Conservation (phyloP, 768 basidiomycete genomes). For the Boletellus ananas region DNA sequence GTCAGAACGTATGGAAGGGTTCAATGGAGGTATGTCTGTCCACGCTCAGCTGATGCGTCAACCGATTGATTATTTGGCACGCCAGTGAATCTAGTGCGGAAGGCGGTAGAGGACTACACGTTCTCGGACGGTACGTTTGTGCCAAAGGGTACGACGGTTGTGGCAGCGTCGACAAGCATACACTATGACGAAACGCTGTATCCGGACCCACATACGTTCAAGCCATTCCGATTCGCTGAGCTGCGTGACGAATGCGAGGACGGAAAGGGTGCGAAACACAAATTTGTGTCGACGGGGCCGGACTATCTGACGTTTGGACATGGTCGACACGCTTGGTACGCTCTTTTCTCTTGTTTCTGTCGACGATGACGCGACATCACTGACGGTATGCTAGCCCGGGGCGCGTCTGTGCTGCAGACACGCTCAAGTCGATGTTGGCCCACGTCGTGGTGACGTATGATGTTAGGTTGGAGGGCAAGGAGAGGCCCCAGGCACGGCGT, state of each 20-base stretch:
- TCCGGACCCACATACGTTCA: slow-evolving; percentile 36
- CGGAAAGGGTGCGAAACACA: slow-evolving; percentile 32
- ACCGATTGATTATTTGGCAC: not conserved
- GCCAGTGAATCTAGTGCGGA: slow-evolving; percentile 31
- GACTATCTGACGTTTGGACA: slow-evolving; percentile 39
- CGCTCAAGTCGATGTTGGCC: slow-evolving; percentile 46
- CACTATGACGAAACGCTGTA: slow-evolving; percentile 27
- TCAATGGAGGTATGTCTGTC: slow-evolving; percentile 20
- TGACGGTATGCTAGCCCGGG: slow-evolving; percentile 6
- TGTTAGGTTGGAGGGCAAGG: slow-evolving; percentile 10
- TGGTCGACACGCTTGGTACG: slow-evolving; percentile 28
- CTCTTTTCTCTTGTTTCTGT: not conserved
- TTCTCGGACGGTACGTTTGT: slow-evolving; percentile 38
- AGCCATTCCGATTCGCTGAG: slow-evolving; percentile 47
- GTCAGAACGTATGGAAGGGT: slow-evolving; percentile 15
- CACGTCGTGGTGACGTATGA: slow-evolving; percentile 35
- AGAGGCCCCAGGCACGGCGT: not conserved
- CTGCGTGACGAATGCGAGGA: slow-evolving; percentile 26
- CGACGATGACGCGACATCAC: too few relatives aligned
- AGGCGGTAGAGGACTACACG: slow-evolving; percentile 29
- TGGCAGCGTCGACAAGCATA: slow-evolving; percentile 14
- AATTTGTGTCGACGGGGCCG: slow-evolving; percentile 32
- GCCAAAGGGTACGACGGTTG: slow-evolving; percentile 30
- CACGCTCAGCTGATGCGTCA: not conserved
- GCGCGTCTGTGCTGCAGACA: slow-evolving; percentile 42